These are phyloP conservation scores for Calocybe indica DNA, from an alignment of 768 basidiomycete species.

Conservation along the genomic window DNA sequence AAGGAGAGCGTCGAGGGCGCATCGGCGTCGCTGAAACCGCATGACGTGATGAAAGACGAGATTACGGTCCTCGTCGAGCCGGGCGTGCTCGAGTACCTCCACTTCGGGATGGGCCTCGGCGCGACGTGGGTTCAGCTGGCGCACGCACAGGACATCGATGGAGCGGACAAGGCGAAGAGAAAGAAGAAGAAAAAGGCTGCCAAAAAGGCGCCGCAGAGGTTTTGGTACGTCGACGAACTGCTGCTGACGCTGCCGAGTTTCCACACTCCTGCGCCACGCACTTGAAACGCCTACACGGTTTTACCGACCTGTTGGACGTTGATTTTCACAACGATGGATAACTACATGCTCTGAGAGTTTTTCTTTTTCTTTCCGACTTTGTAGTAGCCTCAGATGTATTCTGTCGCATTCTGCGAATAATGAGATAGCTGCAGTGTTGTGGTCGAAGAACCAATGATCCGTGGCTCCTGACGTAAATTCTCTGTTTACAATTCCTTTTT, in stretches of 20 bases:
- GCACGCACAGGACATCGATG: conserved; percentile 23
- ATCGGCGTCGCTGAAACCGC: conserved; percentile 21
- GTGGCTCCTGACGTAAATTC: no score
- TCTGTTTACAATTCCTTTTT: no score
- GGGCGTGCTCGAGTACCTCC: conserved; percentile 32
- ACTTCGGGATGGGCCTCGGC: conserved; percentile 52
- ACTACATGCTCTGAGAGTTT: no score
- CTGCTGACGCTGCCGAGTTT: conserved; percentile 32
- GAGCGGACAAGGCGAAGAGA: conserved; percentile 12
- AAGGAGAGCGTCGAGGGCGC: conserved; percentile 28
- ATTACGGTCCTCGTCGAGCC: conserved; percentile 56
- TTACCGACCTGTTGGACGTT: background rate
- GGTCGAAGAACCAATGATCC: no score
- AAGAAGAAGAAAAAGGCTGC: conserved; percentile 32
- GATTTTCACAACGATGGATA: background rate
- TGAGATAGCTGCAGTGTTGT: no score
- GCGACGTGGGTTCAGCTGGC: conserved; percentile 69
- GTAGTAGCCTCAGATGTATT: no score
- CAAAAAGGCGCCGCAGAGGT: conserved; percentile 23
- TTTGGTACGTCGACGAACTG: conserved; percentile 40
- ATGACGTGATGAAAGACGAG: conserved; percentile 49
- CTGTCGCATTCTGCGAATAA: no score
- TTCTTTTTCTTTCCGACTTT: no score
- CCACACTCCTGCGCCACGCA: conserved; percentile 15
- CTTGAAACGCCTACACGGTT: conserved; percentile 1